phyloP scores from a whole-genome alignment of 1,284 basidiomycete genomes.

The Somion occarium region DNA sequence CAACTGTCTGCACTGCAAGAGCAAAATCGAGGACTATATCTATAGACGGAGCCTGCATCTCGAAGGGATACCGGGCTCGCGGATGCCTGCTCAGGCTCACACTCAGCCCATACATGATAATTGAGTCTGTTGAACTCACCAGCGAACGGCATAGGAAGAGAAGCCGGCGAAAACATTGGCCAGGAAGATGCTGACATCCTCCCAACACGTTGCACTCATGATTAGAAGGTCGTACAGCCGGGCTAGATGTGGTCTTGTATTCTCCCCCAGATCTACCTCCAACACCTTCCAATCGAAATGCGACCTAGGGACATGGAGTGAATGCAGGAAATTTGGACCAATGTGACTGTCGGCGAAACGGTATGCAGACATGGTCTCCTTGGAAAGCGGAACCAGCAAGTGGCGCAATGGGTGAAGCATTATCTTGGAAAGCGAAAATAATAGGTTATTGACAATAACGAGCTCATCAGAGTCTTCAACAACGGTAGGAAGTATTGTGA shows the following conservation, averaged over 20 bases:
- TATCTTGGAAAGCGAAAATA: background rate
- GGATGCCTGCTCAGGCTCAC: too few relatives aligned
- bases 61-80: too few relatives aligned
- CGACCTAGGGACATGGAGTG: background rate
- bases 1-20: background rate
- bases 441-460: background rate
- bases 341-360: background rate
- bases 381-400: background rate
- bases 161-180: background rate
- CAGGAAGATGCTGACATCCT: background rate
- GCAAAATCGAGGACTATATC: background rate
- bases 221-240: background rate
- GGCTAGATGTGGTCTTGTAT: background rate
- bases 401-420: background rate
- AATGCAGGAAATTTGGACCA: background rate
- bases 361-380: background rate
- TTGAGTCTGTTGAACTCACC: too few relatives aligned
- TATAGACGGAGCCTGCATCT: too few relatives aligned
- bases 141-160: background rate
- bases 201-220: background rate
- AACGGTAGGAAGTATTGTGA: too few relatives aligned
- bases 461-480: background rate
- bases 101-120: too few relatives aligned
- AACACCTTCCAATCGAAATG: background rate
- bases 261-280: background rate